Base-by-base conservation (phyloP, 2,329 filamentous ascomycete species). In the Kalmusia sp. region DNA sequence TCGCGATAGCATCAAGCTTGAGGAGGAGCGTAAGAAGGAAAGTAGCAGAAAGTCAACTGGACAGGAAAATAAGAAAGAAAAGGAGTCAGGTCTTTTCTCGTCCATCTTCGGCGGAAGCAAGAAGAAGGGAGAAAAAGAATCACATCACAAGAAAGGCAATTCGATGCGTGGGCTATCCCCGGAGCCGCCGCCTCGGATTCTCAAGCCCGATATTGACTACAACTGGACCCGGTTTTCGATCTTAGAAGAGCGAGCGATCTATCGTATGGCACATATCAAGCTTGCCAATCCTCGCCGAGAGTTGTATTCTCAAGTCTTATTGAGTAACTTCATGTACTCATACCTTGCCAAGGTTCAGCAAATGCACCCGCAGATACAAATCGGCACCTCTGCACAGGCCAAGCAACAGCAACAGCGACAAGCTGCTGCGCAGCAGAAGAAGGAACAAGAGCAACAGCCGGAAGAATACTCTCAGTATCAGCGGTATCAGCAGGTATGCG, bases 271-370 rank as follows among this genome's bases (percentile, higher is more conserved):
- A 15, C 95, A 99, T 72, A 96, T 98, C 77, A 99, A 99, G 76
- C 85, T 99, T 56, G 95, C 95, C n/a, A 98, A 99, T 70, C 95
- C 95, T 31, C 88, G 93, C 38, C 88, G 95, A 51, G 90, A 93
- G 34, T 79, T 99, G 46, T 89, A 96, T 70, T 97, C 93, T 55
- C 95, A 99, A 75, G 95, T 99, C 19, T 81, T 99, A 54, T 84
- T 99, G 62, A 97, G 93, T 77, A 99, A 99, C 74, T 99, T 99
- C 76, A 99, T 99, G 95, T 99, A 99, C 78, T 95, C 92, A 52
- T 99, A 99, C 73, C 84, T 99, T 60, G 95, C 95, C 57, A 99
- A 98, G 75, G 95, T 99, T 39, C 95, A 99, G 77, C 92, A 96
- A 68, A 97, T 97, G 91, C 95, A 99, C 74, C 95, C 95, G 37